Evolutionary conservation across 2,329 filamentous ascomycete genomes (phyloP), one percentile per base, ranked within the genome.

Genomic region (Fusarium praegraminearum): DNA sequence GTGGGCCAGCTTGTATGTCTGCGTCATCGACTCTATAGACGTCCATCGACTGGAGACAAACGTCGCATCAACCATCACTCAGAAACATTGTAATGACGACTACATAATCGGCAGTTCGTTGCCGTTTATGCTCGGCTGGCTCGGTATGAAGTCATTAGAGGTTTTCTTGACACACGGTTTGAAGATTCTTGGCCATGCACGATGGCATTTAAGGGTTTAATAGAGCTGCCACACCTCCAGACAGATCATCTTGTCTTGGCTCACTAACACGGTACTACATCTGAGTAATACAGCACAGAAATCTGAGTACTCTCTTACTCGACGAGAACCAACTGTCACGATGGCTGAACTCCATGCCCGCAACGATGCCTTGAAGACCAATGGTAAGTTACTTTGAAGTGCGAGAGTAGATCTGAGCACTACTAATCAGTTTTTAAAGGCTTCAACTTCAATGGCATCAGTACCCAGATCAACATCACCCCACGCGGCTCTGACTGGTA

Each of bases 401-500:
- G 3, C 5, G 12, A 4, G 3, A 28, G 5, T 10, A 18, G 5
- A 6, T 8, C 1, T 10, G 2, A 7, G 15, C 20, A 18, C 2
- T 26, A 2, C 9, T 44, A 1, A 46, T 28, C 15, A 5, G 3
- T 20, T 0, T 2, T 3, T 1, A 3, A 7, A 66, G 65, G 69
- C 7, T 26, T 38, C 15, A 51, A 11, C 2, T 45, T 72, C 26
- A 72, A 72, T 38, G 67, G 68, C 1, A 41, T 65, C 10, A 36
- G 13, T 1, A 68, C 84, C 18, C 82, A 90, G 73, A 85, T 91
- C 41, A 80, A 81, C 67, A 89, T 91, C 72, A 90, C 87, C 13
- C 80, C 77, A 20, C 86, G 78, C 73, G 89, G 87, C 16, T 90
- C 87, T 1, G 83, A 90, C 76, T 89, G 86, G 81, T 89, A 90